phyloP scores from a whole-genome alignment of 805 yeast genomes.

The Ogataea angusta region DNA sequence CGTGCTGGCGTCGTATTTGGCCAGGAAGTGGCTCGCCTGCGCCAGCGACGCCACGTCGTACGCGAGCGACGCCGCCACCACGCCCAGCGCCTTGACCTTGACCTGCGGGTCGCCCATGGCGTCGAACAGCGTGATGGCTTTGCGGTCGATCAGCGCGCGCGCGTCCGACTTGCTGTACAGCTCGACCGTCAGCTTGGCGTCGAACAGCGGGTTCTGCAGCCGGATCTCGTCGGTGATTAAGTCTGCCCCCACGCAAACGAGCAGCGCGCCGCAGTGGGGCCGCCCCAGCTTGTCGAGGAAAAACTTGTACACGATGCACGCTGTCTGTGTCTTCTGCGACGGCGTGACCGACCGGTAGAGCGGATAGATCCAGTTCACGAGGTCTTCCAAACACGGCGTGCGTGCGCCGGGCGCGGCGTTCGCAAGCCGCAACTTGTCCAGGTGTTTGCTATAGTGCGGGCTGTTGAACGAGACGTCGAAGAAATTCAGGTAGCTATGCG shows the following conservation, averaged over 20 bases:
- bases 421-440: slow-evolving; percentile 25
- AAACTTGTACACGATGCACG: slow-evolving; percentile 48
- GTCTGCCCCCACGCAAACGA: slow-evolving; percentile 26
- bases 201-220: slow-evolving; percentile 17
- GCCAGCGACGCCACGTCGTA: slow-evolving; percentile 27
- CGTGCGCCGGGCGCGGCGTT: slow-evolving; percentile 1
- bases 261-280: slow-evolving; percentile 23
- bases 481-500: slow-evolving; percentile 50
- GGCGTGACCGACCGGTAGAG: slow-evolving; percentile 39
- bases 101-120: slow-evolving; percentile 14
- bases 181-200: slow-evolving; percentile 33
- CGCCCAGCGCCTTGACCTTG: slow-evolving; percentile 16
- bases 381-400: slow-evolving; percentile 36
- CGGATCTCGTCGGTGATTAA: slow-evolving; percentile 22
- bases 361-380: slow-evolving; percentile 54
- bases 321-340: slow-evolving; percentile 51
- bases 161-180: slow-evolving; percentile 44
- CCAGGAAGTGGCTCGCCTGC: slow-evolving; percentile 21
- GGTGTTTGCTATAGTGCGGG: slow-evolving; percentile 41
- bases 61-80: slow-evolving; percentile 19
- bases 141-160: slow-evolving; percentile 45
- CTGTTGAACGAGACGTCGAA: slow-evolving; percentile 59
- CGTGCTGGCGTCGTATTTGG: slow-evolving; percentile 15
- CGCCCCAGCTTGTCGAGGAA: slow-evolving; percentile 36
- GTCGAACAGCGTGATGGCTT: slow-evolving; percentile 34